phyloP scores from a whole-genome alignment of 148 eudicot genomes.

The Simmondsia chinensis region DNA sequence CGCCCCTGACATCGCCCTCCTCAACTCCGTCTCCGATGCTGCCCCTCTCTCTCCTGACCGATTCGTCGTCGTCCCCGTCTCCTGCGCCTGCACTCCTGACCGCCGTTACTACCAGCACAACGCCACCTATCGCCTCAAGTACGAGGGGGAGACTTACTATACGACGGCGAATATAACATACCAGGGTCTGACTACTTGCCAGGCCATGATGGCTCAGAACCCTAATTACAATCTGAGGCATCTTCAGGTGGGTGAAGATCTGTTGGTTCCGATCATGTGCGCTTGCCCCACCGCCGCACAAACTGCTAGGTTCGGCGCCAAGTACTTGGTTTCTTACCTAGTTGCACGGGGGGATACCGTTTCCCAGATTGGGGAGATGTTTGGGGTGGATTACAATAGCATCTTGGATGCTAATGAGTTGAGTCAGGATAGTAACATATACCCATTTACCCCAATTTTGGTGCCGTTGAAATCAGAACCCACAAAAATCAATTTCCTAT shows the following conservation, averaged over 20 bases:
- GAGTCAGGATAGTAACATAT: constrained; percentile 13
- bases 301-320: constrained; percentile 17
- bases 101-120: constrained; percentile 43
- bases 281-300: constrained; percentile 64
- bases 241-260: neutral
- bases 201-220: constrained; percentile 43
- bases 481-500: constrained; percentile 9
- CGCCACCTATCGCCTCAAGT: constrained; percentile 29
- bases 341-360: constrained; percentile 24
- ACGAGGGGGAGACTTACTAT: constrained; percentile 32
- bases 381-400: constrained; percentile 21
- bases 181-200: constrained; percentile 56
- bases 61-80: constrained; percentile 41
- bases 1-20: constrained; percentile 20
- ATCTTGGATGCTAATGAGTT: constrained; percentile 52
- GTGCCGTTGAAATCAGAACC: constrained; percentile 46
- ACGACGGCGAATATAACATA: constrained; percentile 40
- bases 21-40: constrained; percentile 36
- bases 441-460: constrained; percentile 46
- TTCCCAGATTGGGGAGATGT: constrained; percentile 20
- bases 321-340: constrained; percentile 39
- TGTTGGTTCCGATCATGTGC: constrained; percentile 53
- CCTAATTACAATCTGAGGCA: neutral
- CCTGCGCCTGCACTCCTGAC: constrained; percentile 33
- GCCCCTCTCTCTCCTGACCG: constrained; percentile 19